A percentile compares a stretch with the other conserved stretches of the same genome.
Evolutionary conservation across 2,329 filamentous ascomycete genomes (phyloP).

Genomic region (Elsinoe australis): DNA sequence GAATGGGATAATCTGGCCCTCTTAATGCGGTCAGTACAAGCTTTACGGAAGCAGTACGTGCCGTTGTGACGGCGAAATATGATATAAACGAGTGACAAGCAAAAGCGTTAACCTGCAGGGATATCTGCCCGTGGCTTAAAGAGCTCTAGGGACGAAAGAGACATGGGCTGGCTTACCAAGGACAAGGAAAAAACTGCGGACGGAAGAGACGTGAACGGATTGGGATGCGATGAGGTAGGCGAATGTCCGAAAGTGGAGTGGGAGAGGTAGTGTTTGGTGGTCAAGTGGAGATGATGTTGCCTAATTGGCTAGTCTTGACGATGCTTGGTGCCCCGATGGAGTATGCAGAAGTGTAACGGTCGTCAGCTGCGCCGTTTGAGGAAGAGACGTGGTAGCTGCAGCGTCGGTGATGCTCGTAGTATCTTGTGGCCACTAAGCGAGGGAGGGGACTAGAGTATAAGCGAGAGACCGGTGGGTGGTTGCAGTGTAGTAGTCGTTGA

Average conservation of each 20-base stretch:
- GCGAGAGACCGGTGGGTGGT: not conserved
- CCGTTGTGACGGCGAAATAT: too few species aligned
- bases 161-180: not conserved
- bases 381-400: not conserved
- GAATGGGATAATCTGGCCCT: not conserved
- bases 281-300: constrained; percentile 3
- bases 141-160: too few species aligned
- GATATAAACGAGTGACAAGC: not conserved
- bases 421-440: constrained; percentile 1
- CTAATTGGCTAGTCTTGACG: constrained; percentile 5
- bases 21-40: not conserved
- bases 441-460: not conserved
- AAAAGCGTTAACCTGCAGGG: not conserved
- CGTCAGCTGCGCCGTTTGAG: constrained; percentile 4
- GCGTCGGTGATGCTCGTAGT: constrained; percentile 11
- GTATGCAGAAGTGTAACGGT: constrained; percentile 13
- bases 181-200: not conserved
- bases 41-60: not conserved
- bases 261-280: not conserved
- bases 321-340: constrained; percentile 3
- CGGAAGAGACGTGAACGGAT: constrained; percentile 1
- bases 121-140: not conserved
- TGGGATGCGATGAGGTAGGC: not conserved
- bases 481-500: not conserved
- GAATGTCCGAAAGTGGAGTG: constrained; percentile 1